A percentile compares a stretch with the other conserved stretches of the same genome.
Conservation (phyloP, 2,329 filamentous ascomycete genomes). For the Nannizziopsis barbatae region DNA sequence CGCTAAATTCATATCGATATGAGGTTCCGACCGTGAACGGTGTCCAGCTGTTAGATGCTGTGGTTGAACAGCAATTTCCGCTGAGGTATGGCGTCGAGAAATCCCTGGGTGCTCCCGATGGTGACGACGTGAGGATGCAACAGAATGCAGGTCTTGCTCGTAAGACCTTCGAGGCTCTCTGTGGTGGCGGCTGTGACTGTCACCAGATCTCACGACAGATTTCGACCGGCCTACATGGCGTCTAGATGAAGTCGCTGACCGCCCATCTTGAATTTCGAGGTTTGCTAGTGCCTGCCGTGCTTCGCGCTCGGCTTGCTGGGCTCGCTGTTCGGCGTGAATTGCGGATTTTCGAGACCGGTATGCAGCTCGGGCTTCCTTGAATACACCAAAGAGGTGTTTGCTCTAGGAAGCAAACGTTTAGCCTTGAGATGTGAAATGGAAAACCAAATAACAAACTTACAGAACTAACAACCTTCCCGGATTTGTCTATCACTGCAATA, state of each 20-base stretch:
- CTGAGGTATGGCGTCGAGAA: constrained; percentile 31
- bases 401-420: constrained; percentile 45
- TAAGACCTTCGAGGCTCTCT: constrained; percentile 17
- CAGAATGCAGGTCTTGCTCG: constrained; percentile 25
- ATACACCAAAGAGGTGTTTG: constrained; percentile 79
- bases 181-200: constrained; percentile 24
- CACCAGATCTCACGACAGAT: constrained; percentile 20
- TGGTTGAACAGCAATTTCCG: constrained; percentile 20
- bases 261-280: constrained; percentile 39
- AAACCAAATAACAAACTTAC: constrained; percentile 40
- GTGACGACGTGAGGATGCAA: constrained; percentile 11
- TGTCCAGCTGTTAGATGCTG: constrained; percentile 13
- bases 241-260: constrained; percentile 35
- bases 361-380: constrained; percentile 80
- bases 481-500: constrained; percentile 81
- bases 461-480: constrained; percentile 80
- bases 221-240: constrained; percentile 31
- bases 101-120: constrained; percentile 18
- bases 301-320: constrained; percentile 45
- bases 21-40: constrained; percentile 19
- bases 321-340: constrained; percentile 59
- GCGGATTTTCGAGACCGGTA: constrained; percentile 82
- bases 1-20: constrained; percentile 79
- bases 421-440: constrained; percentile 12
- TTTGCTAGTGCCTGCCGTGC: constrained; percentile 49